Conservation (phyloP, 495 filamentous ascomycete genomes). For the Amphirosellinia nigrospora region DNA sequence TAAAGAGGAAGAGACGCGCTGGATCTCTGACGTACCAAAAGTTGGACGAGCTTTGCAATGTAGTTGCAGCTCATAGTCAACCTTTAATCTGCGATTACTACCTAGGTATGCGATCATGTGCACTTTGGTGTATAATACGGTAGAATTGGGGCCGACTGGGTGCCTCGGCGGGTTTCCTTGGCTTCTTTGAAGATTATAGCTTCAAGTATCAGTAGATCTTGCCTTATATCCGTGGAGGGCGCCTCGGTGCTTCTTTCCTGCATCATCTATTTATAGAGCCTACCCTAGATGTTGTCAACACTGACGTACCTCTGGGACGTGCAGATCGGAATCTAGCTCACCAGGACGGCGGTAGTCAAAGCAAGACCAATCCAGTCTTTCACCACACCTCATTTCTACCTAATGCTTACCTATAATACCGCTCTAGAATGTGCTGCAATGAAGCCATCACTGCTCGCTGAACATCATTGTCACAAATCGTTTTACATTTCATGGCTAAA, state of each 20-base stretch:
- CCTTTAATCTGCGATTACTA: not conserved
- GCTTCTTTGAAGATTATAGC: not conserved
- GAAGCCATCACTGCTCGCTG: not conserved
- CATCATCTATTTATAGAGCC: not conserved
- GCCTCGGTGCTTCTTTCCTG: not conserved
- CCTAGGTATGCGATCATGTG: not conserved
- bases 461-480: conserved; percentile 8
- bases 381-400: not conserved
- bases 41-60: conserved; percentile 83
- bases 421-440: not conserved
- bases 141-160: not conserved
- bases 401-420: not conserved
- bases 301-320: not conserved
- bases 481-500: not conserved
- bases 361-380: not conserved
- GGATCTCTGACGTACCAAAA: conserved; percentile 86
- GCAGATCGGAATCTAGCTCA: not conserved
- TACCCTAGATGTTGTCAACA: not conserved
- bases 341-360: not conserved
- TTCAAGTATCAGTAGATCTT: not conserved
- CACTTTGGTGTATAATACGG: not conserved
- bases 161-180: not conserved
- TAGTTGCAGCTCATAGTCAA: conserved; percentile 67
- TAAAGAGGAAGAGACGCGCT: conserved; percentile 76
- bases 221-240: not conserved